phyloP scores from a whole-genome alignment of 2,329 filamentous ascomycete species.

The Microcera coccophila region DNA sequence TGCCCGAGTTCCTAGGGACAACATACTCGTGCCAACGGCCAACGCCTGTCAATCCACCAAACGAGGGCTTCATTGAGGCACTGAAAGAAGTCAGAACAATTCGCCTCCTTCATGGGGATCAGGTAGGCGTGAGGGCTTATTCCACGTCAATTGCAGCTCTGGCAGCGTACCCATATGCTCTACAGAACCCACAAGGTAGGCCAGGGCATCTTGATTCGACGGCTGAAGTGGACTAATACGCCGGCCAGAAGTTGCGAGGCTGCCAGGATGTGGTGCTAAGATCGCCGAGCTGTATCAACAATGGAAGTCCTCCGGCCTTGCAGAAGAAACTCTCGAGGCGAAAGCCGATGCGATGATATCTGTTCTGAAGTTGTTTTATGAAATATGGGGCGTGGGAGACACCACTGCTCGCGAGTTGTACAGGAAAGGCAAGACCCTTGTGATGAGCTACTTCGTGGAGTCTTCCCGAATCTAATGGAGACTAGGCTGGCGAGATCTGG shows the following conservation, averaged over 20 bases:
- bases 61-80: conserved; percentile 68
- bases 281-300: conserved; percentile 75
- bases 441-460: too few species aligned
- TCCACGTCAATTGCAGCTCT: conserved; percentile 80
- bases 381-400: conserved; percentile 89
- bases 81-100: conserved; percentile 71
- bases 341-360: conserved; percentile 61
- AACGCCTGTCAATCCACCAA: conserved; percentile 66
- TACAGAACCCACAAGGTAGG: conserved; percentile 43
- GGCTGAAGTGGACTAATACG: not conserved
- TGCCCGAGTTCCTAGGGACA: conserved; percentile 62
- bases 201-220: not conserved
- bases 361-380: conserved; percentile 67
- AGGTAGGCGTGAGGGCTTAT: conserved; percentile 80
- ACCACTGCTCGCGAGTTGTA: conserved; percentile 80
- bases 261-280: conserved; percentile 81
- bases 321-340: conserved; percentile 62
- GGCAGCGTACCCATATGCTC: conserved; percentile 67
- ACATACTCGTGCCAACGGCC: conserved; percentile 76
- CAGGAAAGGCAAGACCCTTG: conserved; percentile 45
- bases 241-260: conserved; percentile 43
- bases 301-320: conserved; percentile 57
- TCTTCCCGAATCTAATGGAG: conserved; percentile 3
- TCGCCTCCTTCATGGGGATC: conserved; percentile 67
- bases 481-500: conserved; percentile 71